Base-by-base conservation (phyloP, 129 eudicot species). In the Silybum marianum region DNA sequence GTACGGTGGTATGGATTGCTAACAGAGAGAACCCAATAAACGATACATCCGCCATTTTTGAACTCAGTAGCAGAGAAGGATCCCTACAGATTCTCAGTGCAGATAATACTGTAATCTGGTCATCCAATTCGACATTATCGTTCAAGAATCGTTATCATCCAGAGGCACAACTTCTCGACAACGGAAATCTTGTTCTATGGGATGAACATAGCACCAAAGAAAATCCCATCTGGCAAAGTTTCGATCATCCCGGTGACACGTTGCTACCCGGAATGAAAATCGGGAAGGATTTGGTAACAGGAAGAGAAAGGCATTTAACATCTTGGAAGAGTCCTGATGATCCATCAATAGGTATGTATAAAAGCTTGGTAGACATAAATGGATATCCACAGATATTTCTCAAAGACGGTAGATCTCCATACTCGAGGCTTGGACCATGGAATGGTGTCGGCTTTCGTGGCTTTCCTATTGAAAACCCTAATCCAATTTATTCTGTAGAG, bases 381-480 rank as follows among this genome's bases (percentile, higher is more conserved):
- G 90, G 88, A 38, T 84, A 60, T 54, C 90, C 90, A 13, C 83
- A 81, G 30, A 8, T 65, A 1, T 30, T 78, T 22, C 9, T 36
- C 68, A 60, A n/a, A 40, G 39, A 22, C 0, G 78, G 71, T 24
- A 0, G 23, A 2, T 48, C 0, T 10, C 1, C 69, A 32, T 3
- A 13, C 26, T 82, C 23, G 18, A 40, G 91, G 67, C 25, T 62
- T 11, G 91, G 91, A 28, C 88, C 85, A 3, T 88, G 91, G 88
- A 85, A 85, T 9, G 91, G 91, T 28, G 4, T 82, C 2, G 36
- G 84, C 9, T 85, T 74, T 72, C 79, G 83, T 13, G 91, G 91
- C 7, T 19, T 72, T 63, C 25, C 66, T 1, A 3, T 40, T 13
- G 76, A 81, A 11, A 21, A 13, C 22, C 75, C 28, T 0, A 79